A percentile compares a stretch with the other conserved stretches of the same genome.
phyloP scores from a whole-genome alignment of 2,329 filamentous ascomycete species.

The Magnaporthiopsis incrustans region DNA sequence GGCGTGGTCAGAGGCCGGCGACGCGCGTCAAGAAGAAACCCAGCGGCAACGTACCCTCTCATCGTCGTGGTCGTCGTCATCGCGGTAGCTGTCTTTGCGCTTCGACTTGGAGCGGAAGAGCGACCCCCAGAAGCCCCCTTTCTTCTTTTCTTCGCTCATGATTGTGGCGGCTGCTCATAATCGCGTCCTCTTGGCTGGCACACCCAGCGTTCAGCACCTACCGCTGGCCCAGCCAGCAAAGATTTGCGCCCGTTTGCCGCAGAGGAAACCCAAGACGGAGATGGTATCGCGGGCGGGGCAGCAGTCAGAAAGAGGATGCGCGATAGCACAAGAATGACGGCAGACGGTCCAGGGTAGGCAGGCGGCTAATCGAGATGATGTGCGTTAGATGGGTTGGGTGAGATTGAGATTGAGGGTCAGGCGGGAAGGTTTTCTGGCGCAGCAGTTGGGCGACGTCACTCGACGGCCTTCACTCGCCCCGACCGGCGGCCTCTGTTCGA shows the following conservation, averaged over 20 bases:
- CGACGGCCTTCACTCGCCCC: neutral
- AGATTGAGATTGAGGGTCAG: neutral
- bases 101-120: conserved; percentile 5
- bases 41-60: neutral
- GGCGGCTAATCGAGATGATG: neutral
- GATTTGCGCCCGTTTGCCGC: neutral
- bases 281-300: neutral
- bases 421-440: too few species aligned
- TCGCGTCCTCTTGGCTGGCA: neutral
- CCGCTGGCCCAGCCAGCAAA: neutral
- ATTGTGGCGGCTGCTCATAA: neutral
- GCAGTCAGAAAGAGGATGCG: neutral
- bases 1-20: neutral
- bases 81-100: neutral
- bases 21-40: neutral
- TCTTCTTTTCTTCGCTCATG: conserved; percentile 6
- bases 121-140: conserved; percentile 6
- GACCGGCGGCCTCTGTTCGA: too few species aligned
- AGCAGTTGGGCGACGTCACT: neutral
- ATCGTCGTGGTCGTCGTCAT: conserved; percentile 1
- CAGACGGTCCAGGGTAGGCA: neutral
- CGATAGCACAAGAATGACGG: neutral
- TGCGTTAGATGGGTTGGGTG: neutral
- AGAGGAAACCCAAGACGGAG: neutral
- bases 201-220: neutral